Percentiles rank a stretch among this genome's conserved stretches.
These are phyloP conservation scores for Vigna mungo DNA, from an alignment of 306 rosid genomes.

Conservation along the genomic window DNA sequence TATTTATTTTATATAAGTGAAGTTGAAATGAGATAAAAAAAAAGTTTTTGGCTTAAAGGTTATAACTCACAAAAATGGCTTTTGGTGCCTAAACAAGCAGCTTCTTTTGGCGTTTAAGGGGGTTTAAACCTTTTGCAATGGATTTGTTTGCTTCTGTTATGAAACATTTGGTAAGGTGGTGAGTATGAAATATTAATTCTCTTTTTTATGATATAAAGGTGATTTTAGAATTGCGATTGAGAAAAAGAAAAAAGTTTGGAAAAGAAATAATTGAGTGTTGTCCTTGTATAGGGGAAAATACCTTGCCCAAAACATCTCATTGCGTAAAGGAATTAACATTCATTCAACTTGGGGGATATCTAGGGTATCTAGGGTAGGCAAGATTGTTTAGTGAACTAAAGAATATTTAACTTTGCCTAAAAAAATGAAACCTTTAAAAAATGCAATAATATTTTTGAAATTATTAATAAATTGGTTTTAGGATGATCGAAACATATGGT, in stretches of 20 bases:
- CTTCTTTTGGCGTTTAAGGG: slow-evolving; percentile 5
- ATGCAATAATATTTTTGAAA: too few species aligned
- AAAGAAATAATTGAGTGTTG: slow-evolving; percentile 11
- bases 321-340: slow-evolving; percentile 1
- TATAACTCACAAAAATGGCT: too few species aligned
- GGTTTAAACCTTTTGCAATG: slow-evolving; percentile 32
- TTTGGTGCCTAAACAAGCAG: too few species aligned
- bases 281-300: slow-evolving; percentile 2
- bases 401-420: too few species aligned
- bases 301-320: not conserved
- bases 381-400: too few species aligned
- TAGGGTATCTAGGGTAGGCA: too few species aligned
- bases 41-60: too few species aligned
- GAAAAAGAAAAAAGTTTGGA: not conserved
- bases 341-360: not conserved
- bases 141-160: slow-evolving; percentile 34
- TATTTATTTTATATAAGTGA: too few species aligned
- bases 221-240: not conserved
- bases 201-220: not conserved
- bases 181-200: slow-evolving; percentile 30
- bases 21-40: too few species aligned
- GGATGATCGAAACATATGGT: too few species aligned
- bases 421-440: too few species aligned
- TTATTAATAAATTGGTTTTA: too few species aligned
- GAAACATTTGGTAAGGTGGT: slow-evolving; percentile 7